Evolutionary conservation across 768 basidiomycete genomes (phyloP).

Genomic region (Russula brevipes): DNA sequence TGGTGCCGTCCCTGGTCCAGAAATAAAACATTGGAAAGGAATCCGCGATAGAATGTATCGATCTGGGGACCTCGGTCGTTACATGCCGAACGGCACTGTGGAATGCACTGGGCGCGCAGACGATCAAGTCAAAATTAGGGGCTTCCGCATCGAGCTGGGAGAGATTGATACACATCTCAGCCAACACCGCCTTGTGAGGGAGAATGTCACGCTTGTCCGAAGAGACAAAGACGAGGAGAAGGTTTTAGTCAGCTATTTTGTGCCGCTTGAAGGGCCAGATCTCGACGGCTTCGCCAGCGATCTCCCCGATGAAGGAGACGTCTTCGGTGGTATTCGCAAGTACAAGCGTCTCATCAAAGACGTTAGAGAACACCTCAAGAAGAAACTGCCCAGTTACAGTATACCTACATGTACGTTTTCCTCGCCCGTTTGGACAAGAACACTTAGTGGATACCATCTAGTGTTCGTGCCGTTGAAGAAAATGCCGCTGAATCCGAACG

Average conservation of each 20-base stretch:
- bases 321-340: constrained; percentile 72
- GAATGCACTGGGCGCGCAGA: constrained; percentile 97
- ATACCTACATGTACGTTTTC: constrained; percentile 73
- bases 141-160: constrained; percentile 96
- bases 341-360: constrained; percentile 89
- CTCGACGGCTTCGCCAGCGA: constrained; percentile 72
- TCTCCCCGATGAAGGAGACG: constrained; percentile 45
- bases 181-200: constrained; percentile 88
- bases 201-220: constrained; percentile 95
- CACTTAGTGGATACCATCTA: constrained; percentile 30
- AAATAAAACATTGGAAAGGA: constrained; percentile 86
- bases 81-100: constrained; percentile 85
- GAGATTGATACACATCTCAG: constrained; percentile 97
- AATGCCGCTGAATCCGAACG: constrained; percentile 98
- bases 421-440: constrained; percentile 2
- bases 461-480: constrained; percentile 92
- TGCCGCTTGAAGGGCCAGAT: constrained; percentile 68
- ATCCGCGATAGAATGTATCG: constrained; percentile 97
- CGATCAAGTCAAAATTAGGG: constrained; percentile 98
- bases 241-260: constrained; percentile 95
- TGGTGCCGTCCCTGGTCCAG: constrained; percentile 54
- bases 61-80: constrained; percentile 93
- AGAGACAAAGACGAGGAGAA: constrained; percentile 99
- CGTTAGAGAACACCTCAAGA: constrained; percentile 92
- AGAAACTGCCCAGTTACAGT: constrained; percentile 92